A percentile compares a stretch with the other conserved stretches of the same genome.
Conservation (phyloP, 306 rosid species). For the Vigna angularis region DNA sequence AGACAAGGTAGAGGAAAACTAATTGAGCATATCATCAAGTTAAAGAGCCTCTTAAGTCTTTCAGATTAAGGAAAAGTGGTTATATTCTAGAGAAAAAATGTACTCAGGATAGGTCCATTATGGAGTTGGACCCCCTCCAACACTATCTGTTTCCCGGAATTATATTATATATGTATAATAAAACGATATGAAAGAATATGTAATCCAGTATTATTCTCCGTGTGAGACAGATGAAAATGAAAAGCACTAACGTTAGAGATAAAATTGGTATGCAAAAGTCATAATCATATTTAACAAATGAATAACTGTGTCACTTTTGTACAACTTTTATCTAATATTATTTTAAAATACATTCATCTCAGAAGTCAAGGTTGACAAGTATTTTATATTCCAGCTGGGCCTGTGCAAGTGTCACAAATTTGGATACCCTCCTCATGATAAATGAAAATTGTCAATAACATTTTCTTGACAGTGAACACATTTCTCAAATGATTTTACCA, state of each 20-base stretch:
- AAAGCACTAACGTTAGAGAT: not conserved
- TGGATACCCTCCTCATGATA: not conserved
- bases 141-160: constrained; percentile 16
- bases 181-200: constrained; percentile 32
- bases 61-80: not conserved
- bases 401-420: not conserved
- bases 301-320: not conserved
- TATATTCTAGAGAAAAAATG: not conserved
- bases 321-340: constrained; percentile 1
- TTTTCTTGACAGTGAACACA: not conserved
- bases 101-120: not conserved
- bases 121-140: constrained; percentile 22
- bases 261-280: not conserved
- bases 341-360: constrained; percentile 7
- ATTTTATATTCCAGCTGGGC: constrained; percentile 10
- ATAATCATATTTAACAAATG: not conserved
- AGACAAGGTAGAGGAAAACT: not conserved
- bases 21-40: not conserved
- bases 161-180: not conserved
- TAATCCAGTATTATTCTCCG: constrained; percentile 21
- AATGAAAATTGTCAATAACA: constrained; percentile 6
- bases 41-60: constrained; percentile 6
- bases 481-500: not conserved
- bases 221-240: not conserved
- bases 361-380: constrained; percentile 11